These are phyloP conservation scores for Saccharomycopsis fermentans DNA, from an alignment of 805 yeast genomes.

Conservation along the genomic window DNA sequence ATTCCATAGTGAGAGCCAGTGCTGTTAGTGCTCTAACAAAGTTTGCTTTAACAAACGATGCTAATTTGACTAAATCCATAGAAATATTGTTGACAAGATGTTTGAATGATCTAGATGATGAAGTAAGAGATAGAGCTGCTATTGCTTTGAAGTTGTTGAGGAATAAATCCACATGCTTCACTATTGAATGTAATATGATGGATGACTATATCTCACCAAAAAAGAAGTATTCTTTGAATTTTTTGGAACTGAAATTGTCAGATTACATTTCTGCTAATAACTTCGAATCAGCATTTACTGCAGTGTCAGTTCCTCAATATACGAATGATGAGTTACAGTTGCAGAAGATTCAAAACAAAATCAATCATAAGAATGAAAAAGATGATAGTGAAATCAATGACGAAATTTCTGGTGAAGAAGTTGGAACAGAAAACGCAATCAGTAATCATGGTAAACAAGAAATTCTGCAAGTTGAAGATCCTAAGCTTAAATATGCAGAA, in stretches of 20 bases:
- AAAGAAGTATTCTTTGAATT: constrained; percentile 59
- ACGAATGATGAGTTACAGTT: constrained; percentile 62
- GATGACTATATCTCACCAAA: constrained; percentile 55
- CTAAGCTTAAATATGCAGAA: constrained; percentile 43
- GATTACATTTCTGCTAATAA: constrained; percentile 51
- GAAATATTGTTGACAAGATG: constrained; percentile 71
- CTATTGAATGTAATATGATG: constrained; percentile 17
- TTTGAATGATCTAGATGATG: constrained; percentile 84
- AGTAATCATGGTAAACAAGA: constrained; percentile 4
- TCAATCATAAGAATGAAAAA: constrained; percentile 22
- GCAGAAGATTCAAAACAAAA: constrained; percentile 37
- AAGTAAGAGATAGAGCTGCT: constrained; percentile 96
- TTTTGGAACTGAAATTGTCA: constrained; percentile 70
- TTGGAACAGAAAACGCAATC: constrained; percentile 26
- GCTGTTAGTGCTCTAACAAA: constrained; percentile 90
- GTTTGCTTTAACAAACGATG: constrained; percentile 74
- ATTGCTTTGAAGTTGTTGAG: constrained; percentile 63
- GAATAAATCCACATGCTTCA: constrained; percentile 25
- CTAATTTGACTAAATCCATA: constrained; percentile 55
- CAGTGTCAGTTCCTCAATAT: constrained; percentile 52
- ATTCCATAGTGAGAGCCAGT: constrained; percentile 89
- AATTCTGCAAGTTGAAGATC: constrained; percentile 19
- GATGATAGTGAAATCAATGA: constrained; percentile 17
- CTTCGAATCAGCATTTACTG: constrained; percentile 56
- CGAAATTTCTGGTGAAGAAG: constrained; percentile 22